Base-by-base conservation (phyloP, 1,284 basidiomycete species). In the Apiotrichum mycotoxinovorans region DNA sequence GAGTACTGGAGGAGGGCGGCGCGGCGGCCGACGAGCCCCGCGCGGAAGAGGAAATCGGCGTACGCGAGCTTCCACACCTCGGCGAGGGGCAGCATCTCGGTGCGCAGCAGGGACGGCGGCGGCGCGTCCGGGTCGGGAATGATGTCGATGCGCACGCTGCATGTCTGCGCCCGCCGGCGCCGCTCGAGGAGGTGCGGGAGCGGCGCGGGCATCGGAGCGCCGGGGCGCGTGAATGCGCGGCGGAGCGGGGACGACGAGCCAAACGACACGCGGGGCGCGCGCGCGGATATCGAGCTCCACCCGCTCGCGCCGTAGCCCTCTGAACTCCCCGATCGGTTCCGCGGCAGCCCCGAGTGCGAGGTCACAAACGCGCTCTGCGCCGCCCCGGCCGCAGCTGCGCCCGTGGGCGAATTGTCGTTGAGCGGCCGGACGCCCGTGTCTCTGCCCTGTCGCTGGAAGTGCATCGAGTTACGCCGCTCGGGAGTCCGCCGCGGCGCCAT, bases 31-130 rank as follows among this genome's bases (percentile, higher is more conserved):
- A 82, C 78, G 44, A 91, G 73, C 60, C 84, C 79, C 84, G 87
- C 88, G 42, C 85, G 79, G 59, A 86, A 84, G 15, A 92, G 78
- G 65, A 86, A 79, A 61, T 91, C 88, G 1, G 86, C 86, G 69
- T 91, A 91, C 0, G 81, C 80, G 40, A 85, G 73, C 41, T 71
- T 73, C 61, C 67, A 71, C 2, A 60, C 60, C 48, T 74, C 71
- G 51, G 68, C 72, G 9, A 64, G 54, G 8, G 58, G 46, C 22
- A 66, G 51, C 20, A 69, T 48, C 15, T 67, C 64, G 4, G 40
- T 47, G 18, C 66, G 57, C 0, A 75, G 60, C 8, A 75, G 57
- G 2, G 65, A 59, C 4, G 65, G 59, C 34, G 67, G 47, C n/a
- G 68, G 61, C 23, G 67, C 67, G 49, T 56, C 54, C 4, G 68